Conservation (phyloP, 2,329 filamentous ascomycete genomes). For the Trichoderma breve region DNA sequence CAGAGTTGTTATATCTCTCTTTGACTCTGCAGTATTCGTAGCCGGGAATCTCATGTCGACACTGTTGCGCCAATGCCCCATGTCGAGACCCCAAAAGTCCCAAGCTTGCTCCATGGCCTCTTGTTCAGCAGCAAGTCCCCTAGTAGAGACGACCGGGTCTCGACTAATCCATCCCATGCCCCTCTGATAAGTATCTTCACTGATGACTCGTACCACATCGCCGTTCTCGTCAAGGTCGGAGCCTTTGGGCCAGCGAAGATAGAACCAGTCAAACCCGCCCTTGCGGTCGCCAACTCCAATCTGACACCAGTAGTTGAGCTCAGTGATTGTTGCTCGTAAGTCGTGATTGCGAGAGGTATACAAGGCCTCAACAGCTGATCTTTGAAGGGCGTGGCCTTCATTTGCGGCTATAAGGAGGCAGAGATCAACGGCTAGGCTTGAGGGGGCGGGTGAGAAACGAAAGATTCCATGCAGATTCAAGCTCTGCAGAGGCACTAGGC, state of each 20-base stretch:
- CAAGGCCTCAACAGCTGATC: constrained; percentile 65
- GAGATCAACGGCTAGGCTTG: constrained; percentile 71
- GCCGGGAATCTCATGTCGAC: constrained; percentile 42
- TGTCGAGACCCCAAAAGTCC: constrained; percentile 65
- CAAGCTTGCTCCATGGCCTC: constrained; percentile 64
- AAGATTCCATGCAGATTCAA: constrained; percentile 85
- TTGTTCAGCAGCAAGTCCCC: constrained; percentile 49
- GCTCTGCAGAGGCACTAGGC: constrained; percentile 69
- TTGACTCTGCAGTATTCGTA: constrained; percentile 22
- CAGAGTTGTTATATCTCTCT: neutral
- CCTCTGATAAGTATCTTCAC: constrained; percentile 70
- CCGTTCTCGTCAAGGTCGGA: constrained; percentile 66
- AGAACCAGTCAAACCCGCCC: constrained; percentile 87
- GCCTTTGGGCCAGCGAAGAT: constrained; percentile 71
- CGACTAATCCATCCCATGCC: constrained; percentile 77
- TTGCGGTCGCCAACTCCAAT: constrained; percentile 88
- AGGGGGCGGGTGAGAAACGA: constrained; percentile 66
- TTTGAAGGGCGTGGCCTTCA: constrained; percentile 78
- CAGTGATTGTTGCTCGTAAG: constrained; percentile 74
- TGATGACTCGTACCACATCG: constrained; percentile 72
- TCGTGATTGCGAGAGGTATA: constrained; percentile 70
- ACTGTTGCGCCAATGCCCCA: constrained; percentile 55
- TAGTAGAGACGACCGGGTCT: constrained; percentile 49
- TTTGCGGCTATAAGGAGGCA: constrained; percentile 79
- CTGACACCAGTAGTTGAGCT: constrained; percentile 96